Evolutionary conservation across 2,329 filamentous ascomycete genomes (phyloP), one percentile per base, ranked within the genome.

Genomic region (Aureobasidium sp.): DNA sequence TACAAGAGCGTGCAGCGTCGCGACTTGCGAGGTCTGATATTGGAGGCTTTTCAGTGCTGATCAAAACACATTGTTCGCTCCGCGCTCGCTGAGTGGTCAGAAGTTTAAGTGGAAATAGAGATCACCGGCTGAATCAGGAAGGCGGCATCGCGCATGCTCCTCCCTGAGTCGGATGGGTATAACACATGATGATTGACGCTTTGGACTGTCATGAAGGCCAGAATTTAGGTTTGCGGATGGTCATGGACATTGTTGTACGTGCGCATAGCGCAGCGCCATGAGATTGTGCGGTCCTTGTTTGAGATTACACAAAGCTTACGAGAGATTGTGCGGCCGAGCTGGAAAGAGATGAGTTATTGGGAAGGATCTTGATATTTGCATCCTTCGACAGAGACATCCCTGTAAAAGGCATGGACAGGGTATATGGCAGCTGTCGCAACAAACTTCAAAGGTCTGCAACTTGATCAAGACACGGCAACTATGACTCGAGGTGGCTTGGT

Each of bases 401-500:
- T 44, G 29, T 2, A 6, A 22, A 25, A 22, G 15, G 17, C 39
- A 34, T 34, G 39, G 5, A 34, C 20, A 55, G 52, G 22, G 27
- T 34, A 31, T 45, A 25, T 3, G 3, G 22, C 3, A 42, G 15
- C 36, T 55, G 51, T 29, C 20, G 34, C 3, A 27, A 42, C 37
- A 42, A 12, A 3, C 8, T 20, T 6, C 2, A n/a, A 45, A 45
- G 44, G n/a, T 31, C 34, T 57, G 17, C 41, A 44, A 44, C 20
- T 44, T 12, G 22, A 2, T 45, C 12, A 12, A 15, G 36, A 15
- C 31, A 12, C 51, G 4, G 44, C 4, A 11, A 17, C 27, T 45
- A 57, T 58, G 55, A 48, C 53, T 57, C 55, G 42, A 9, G 55
- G 17, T 48, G 55, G 42, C 55, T 58, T 45, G 39, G n/a, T 57